Evolutionary conservation across 2,329 filamentous ascomycete species (phyloP).

Genomic region (Mycosphaerella sp.): DNA sequence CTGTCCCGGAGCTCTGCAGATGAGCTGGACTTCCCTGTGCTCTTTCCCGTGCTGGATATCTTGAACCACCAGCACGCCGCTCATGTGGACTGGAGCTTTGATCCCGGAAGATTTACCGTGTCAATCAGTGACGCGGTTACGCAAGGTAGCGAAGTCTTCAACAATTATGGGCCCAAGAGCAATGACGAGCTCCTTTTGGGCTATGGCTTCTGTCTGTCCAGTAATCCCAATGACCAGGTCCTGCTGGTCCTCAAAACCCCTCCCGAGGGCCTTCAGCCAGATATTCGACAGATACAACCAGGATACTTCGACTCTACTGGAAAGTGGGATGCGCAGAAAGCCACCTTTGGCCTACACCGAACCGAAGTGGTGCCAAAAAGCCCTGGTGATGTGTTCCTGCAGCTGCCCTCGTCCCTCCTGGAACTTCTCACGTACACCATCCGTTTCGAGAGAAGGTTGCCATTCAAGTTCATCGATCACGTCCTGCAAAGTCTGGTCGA

Average conservation of each 20-base stretch:
- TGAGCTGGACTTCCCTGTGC: constrained; percentile 38
- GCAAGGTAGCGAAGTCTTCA: constrained; percentile 42
- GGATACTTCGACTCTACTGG: constrained; percentile 32
- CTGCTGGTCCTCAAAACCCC: constrained; percentile 39
- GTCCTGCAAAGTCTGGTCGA: constrained; percentile 26
- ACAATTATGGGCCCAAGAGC: constrained; percentile 49
- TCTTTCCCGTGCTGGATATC: constrained; percentile 47
- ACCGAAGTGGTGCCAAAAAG: not conserved
- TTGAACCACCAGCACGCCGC: constrained; percentile 44
- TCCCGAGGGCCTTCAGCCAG: constrained; percentile 32
- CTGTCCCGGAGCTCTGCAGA: constrained; percentile 30
- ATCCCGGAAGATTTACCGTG: constrained; percentile 37
- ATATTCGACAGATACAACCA: constrained; percentile 28
- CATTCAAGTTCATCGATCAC: constrained; percentile 26
- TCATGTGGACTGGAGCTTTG: constrained; percentile 44
- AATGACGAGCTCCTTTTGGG: constrained; percentile 49
- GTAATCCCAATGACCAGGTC: constrained; percentile 45
- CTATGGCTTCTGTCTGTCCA: constrained; percentile 46
- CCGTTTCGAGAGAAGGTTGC: constrained; percentile 29
- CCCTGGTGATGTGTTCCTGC: constrained; percentile 21
- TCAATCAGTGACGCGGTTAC: constrained; percentile 32
- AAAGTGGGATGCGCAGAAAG: constrained; percentile 33
- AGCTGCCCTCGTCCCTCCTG: constrained; percentile 30
- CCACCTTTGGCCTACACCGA: constrained; percentile 34
- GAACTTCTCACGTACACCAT: constrained; percentile 35